Evolutionary conservation across 2,329 filamentous ascomycete species (phyloP).

Genomic region (Ustulina deusta): DNA sequence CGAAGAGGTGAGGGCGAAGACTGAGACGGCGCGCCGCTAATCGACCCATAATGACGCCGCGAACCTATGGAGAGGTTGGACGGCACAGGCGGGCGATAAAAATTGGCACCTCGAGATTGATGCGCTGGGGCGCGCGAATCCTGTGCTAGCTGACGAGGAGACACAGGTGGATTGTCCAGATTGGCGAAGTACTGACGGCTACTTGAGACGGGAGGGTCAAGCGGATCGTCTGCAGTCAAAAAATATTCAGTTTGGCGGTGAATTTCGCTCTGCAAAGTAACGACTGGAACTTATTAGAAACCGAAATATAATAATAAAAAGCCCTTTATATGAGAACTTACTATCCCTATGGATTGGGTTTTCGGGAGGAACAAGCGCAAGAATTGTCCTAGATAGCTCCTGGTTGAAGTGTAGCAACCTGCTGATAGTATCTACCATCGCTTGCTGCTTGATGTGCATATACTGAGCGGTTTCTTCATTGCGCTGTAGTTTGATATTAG

Average conservation of each 20-base stretch:
- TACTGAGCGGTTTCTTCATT: constrained; percentile 86
- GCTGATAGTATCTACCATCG: constrained; percentile 82
- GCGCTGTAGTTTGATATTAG: constrained; percentile 79
- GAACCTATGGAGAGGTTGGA: constrained; percentile 84
- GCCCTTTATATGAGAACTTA: constrained; percentile 60
- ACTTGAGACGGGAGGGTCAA: constrained; percentile 73
- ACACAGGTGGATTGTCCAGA: constrained; percentile 82
- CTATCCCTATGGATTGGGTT: constrained; percentile 84
- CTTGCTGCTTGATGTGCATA: constrained; percentile 83
- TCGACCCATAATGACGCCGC: constrained; percentile 85
- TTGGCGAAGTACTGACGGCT: constrained; percentile 75
- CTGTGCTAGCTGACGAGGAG: constrained; percentile 86
- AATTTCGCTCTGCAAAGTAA: constrained; percentile 69
- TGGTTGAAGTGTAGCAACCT: constrained; percentile 82
- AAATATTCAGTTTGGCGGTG: constrained; percentile 71
- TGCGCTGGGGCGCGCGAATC: constrained; percentile 75
- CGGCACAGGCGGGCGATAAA: constrained; percentile 82
- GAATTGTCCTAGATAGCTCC: constrained; percentile 81
- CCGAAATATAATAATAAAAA: constrained; percentile 38
- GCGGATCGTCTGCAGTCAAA: constrained; percentile 70
- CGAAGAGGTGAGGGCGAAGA: constrained; percentile 81
- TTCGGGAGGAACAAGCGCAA: constrained; percentile 80
- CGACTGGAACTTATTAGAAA: constrained; percentile 57
- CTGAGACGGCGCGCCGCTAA: constrained; percentile 74
- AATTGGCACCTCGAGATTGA: constrained; percentile 67